A percentile compares a stretch with the other conserved stretches of the same genome.
These are phyloP conservation scores for Plantago lanceolata DNA, from an alignment of 305 asterid genomes.

Conservation along the genomic window DNA sequence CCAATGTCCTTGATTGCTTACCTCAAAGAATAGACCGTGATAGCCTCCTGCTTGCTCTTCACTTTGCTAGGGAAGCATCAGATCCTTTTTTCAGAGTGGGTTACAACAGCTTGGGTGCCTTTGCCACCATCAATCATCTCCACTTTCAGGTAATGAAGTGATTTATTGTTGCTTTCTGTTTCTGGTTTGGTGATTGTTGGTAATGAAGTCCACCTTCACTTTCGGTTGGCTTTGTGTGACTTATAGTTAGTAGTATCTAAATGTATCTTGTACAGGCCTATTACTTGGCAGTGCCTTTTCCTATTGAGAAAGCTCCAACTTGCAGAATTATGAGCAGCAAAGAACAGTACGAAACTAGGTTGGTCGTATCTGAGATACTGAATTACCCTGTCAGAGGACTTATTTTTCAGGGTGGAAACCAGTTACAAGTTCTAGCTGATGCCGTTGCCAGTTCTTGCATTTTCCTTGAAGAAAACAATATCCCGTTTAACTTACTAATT, in stretches of 20 bases:
- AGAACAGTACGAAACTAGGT: neutral
- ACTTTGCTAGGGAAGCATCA: constrained; percentile 75
- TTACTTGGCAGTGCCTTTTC: constrained; percentile 69
- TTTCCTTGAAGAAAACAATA: constrained; percentile 74
- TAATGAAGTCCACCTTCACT: neutral
- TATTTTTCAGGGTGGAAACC: constrained; percentile 65
- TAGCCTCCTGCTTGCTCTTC: constrained; percentile 75
- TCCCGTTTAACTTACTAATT: constrained; percentile 75
- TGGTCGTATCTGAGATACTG: constrained; percentile 44
- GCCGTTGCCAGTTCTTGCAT: constrained; percentile 64
- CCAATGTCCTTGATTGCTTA: constrained; percentile 62
- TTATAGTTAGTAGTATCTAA: neutral
- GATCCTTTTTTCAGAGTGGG: constrained; percentile 81
- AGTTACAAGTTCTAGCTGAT: constrained; percentile 50
- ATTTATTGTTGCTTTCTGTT: neutral
- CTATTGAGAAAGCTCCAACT: constrained; percentile 79
- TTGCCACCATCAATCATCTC: constrained; percentile 94
- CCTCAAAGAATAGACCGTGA: constrained; percentile 77
- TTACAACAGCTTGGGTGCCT: constrained; percentile 91
- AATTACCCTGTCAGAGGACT: constrained; percentile 81
- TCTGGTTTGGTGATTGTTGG: neutral
- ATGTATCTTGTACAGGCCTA: constrained; percentile 38
- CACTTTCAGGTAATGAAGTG: constrained; percentile 48
- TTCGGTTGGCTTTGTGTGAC: neutral
- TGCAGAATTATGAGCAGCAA: constrained; percentile 41